Conservation (phyloP, 192 early-diverging fungal genomes). For the Linnemannia elongata region DNA sequence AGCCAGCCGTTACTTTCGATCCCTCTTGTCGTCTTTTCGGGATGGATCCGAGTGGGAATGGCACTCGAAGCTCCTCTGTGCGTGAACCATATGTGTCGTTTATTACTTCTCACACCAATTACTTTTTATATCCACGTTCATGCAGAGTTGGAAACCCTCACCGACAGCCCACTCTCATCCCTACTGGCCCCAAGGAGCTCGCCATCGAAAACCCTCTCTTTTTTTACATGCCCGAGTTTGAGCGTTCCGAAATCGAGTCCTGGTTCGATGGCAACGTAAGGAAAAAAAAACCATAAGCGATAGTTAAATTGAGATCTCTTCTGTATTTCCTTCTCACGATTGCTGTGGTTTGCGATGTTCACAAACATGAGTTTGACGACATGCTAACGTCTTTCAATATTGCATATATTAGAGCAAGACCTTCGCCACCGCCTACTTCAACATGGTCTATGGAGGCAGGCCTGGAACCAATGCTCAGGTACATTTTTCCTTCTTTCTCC, state of each 20-base stretch:
- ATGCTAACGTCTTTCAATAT: not conserved
- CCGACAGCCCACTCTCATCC: not conserved
- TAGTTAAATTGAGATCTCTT: not conserved
- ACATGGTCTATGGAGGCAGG: not conserved
- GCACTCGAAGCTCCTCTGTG: no score
- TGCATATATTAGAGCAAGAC: constrained; percentile 7
- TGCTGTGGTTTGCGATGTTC: not conserved
- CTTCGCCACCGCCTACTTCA: not conserved
- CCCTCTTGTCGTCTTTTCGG: no score
- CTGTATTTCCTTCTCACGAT: not conserved
- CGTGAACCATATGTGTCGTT: no score
- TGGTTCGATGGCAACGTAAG: constrained; percentile 26
- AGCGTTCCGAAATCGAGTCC: not conserved
- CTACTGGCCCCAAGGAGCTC: not conserved
- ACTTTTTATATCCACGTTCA: not conserved
- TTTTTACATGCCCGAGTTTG: not conserved
- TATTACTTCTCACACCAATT: not conserved
- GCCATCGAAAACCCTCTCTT: constrained; percentile 6
- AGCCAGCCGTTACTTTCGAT: no score
- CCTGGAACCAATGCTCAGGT: constrained; percentile 24
- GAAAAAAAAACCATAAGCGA: not conserved
- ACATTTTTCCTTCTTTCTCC: constrained; percentile 22
- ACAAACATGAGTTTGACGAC: not conserved
- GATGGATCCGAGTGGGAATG: no score
- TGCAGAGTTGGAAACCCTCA: constrained; percentile 12